A percentile compares a stretch with the other conserved stretches of the same genome.
phyloP scores from a whole-genome alignment of 805 yeast genomes.

The Spathaspora girioi region DNA sequence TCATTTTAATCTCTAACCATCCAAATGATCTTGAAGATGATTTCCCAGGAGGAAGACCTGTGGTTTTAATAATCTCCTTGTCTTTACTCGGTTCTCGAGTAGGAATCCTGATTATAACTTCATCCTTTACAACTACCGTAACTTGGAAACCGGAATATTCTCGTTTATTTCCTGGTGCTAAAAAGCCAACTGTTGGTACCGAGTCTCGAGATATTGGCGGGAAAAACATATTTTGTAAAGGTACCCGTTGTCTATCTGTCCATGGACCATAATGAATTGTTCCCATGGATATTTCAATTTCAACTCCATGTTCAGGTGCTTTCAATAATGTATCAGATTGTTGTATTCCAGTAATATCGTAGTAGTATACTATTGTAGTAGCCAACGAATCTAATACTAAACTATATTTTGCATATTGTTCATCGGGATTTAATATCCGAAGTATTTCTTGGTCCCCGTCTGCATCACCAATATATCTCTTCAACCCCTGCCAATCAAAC shows the following conservation, averaged over 20 bases:
- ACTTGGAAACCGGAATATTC: constrained; percentile 54
- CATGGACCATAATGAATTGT: constrained; percentile 89
- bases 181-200: constrained; percentile 23
- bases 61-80: constrained; percentile 22
- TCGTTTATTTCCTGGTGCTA: constrained; percentile 49
- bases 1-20: constrained; percentile 78
- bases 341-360: constrained; percentile 63
- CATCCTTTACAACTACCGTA: constrained; percentile 58
- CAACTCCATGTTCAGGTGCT: constrained; percentile 48
- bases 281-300: constrained; percentile 54
- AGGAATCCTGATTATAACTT: constrained; percentile 70
- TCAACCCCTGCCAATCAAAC: constrained; percentile 69
- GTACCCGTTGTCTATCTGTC: constrained; percentile 82
- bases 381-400: constrained; percentile 59
- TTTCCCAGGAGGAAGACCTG: constrained; percentile 3
- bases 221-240: constrained; percentile 60
- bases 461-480: constrained; percentile 54
- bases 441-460: constrained; percentile 21
- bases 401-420: constrained; percentile 83
- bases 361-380: constrained; percentile 56
- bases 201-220: constrained; percentile 66
- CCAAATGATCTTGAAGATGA: constrained; percentile 66
- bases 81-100: constrained; percentile 84
- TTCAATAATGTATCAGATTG: neutral
- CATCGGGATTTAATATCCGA: constrained; percentile 35